Percentiles rank a stretch among this genome's conserved stretches.
Evolutionary conservation across 2,329 filamentous ascomycete genomes (phyloP).

Genomic region (Colletotrichum sp.): DNA sequence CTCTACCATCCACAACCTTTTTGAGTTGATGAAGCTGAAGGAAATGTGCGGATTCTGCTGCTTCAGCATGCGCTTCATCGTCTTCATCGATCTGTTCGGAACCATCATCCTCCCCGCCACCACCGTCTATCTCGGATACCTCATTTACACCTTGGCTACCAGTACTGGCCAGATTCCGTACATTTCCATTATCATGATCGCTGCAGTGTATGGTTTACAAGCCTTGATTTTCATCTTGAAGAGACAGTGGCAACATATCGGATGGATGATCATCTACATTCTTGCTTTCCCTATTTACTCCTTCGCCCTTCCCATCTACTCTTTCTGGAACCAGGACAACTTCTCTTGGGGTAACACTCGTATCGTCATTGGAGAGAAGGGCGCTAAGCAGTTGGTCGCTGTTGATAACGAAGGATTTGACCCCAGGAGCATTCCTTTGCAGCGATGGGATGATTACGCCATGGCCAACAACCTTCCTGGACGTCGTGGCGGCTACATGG

Average conservation of each 20-base stretch:
- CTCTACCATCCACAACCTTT: slow-evolving; percentile 95
- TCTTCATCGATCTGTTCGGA: slow-evolving; percentile 91
- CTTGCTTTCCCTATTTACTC: slow-evolving; percentile 95
- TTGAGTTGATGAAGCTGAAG: slow-evolving; percentile 86
- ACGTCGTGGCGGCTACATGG: slow-evolving; percentile 74
- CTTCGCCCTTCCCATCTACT: slow-evolving; percentile 90
- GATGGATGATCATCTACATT: slow-evolving; percentile 99
- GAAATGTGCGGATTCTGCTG: slow-evolving; percentile 99
- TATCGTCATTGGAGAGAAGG: slow-evolving; percentile 94
- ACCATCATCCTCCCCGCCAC: slow-evolving; percentile 92
- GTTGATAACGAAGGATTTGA: slow-evolving; percentile 87
- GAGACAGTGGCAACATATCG: slow-evolving; percentile 96
- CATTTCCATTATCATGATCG: slow-evolving; percentile 89
- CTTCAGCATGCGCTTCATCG: slow-evolving; percentile 97
- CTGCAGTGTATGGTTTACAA: slow-evolving; percentile 92
- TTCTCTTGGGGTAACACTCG: slow-evolving; percentile 99
- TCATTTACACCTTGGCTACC: slow-evolving; percentile 80
- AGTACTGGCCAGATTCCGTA: slow-evolving; percentile 77
- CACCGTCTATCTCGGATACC: slow-evolving; percentile 82
- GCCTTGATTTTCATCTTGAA: slow-evolving; percentile 96
- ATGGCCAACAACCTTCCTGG: slow-evolving; percentile 85
- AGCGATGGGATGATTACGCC: slow-evolving; percentile 98
- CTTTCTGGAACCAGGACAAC: slow-evolving; percentile 99
- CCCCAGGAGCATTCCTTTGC: slow-evolving; percentile 88
- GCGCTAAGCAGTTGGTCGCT: slow-evolving; percentile 87